A percentile compares a stretch with the other conserved stretches of the same genome.
These are phyloP conservation scores for Tephrocybe sp. DNA, from an alignment of 768 basidiomycete species.

Conservation along the genomic window DNA sequence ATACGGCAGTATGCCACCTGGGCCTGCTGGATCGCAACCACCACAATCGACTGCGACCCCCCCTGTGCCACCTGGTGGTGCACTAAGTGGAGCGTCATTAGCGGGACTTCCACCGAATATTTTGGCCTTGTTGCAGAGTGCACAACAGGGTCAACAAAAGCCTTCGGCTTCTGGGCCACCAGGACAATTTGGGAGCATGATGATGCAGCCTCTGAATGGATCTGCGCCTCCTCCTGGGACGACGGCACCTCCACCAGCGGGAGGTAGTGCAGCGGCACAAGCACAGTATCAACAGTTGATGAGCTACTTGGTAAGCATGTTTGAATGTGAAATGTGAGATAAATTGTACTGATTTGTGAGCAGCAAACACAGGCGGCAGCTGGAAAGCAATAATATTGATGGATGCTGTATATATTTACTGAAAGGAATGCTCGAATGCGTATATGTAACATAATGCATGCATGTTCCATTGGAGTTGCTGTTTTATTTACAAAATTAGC, in stretches of 20 bases:
- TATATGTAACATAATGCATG: background rate
- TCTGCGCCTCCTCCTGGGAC: conserved; percentile 33
- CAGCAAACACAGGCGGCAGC: conserved; percentile 33
- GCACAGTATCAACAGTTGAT: conserved; percentile 61
- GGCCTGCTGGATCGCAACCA: conserved; percentile 15
- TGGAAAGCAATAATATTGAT: conserved; percentile 8
- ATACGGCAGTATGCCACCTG: conserved; percentile 23
- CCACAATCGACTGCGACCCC: conserved; percentile 29
- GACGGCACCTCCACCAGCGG: conserved; percentile 31
- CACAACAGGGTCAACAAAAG: conserved; percentile 40
- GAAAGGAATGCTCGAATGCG: background rate
- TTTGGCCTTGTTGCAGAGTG: conserved; percentile 58
- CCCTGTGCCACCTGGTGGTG: conserved; percentile 32
- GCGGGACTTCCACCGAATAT: conserved; percentile 63
- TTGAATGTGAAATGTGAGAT: background rate
- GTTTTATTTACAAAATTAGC: background rate
- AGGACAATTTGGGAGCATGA: conserved; percentile 33
- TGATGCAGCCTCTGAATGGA: conserved; percentile 40
- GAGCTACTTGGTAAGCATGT: conserved; percentile 59
- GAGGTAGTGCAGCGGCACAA: conserved; percentile 24
- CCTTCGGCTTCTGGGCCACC: conserved; percentile 25
- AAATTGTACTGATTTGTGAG: background rate
- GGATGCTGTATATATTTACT: background rate
- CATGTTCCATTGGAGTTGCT: background rate
- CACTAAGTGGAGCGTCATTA: conserved; percentile 32